Conservation (phyloP, 1,284 basidiomycete species). For the Porodaedalea pini region DNA sequence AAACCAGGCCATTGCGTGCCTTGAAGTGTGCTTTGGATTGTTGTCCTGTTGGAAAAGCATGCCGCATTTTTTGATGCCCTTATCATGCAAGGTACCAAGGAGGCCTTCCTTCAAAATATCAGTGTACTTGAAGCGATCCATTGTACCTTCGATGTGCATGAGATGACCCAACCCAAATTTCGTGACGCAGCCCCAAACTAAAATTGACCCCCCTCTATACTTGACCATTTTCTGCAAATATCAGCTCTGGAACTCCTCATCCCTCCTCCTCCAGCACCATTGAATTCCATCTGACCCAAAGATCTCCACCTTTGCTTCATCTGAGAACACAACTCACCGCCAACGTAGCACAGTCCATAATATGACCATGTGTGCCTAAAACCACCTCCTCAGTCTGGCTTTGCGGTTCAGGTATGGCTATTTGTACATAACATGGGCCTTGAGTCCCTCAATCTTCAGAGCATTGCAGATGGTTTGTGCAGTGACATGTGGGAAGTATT, state of each 20-base stretch:
- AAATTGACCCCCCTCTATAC: conserved; percentile 19
- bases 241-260: conserved; percentile 7
- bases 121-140: conserved; percentile 11
- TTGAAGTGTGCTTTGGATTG: conserved; percentile 15
- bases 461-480: background rate
- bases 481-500: background rate
- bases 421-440: no score
- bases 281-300: conserved; percentile 34
- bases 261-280: conserved; percentile 27
- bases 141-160: conserved; percentile 15
- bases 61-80: background rate
- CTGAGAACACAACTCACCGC: conserved; percentile 30
- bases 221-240: conserved; percentile 15
- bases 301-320: conserved; percentile 33
- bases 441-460: background rate
- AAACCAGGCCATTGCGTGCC: conserved; percentile 31
- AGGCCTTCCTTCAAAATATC: conserved; percentile 20
- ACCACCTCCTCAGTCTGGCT: no score
- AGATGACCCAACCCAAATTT: conserved; percentile 12
- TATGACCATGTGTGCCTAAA: no score
- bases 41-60: conserved; percentile 21
- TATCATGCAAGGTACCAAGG: conserved; percentile 15
- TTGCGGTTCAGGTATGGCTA: no score
- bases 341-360: conserved; percentile 31
- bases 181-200: conserved; percentile 23